Percentiles rank a stretch among this genome's conserved stretches.
phyloP scores from a whole-genome alignment of 768 basidiomycete species.

The Suillus alpinus region DNA sequence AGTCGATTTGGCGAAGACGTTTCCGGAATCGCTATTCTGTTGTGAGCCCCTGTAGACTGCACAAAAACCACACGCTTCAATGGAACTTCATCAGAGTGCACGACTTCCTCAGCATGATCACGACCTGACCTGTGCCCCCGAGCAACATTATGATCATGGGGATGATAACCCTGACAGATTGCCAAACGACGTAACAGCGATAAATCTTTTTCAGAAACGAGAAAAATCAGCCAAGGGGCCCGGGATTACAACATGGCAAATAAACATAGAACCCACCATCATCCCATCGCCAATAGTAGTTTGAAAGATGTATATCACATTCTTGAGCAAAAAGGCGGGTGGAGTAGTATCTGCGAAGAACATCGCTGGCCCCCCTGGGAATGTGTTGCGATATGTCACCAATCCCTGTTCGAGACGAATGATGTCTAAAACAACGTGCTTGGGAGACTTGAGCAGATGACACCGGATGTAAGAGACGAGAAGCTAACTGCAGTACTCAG shows the following conservation, averaged over 20 bases:
- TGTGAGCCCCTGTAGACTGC: conserved; percentile 4
- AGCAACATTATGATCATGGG: conserved; percentile 4
- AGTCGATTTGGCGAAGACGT: conserved; percentile 1
- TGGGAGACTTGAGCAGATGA: neutral
- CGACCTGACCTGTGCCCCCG: conserved; percentile 4
- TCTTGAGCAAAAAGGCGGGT: conserved; percentile 23
- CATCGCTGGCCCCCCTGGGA: conserved; percentile 19
- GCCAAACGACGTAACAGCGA: conserved; percentile 13
- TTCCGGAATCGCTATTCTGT: neutral
- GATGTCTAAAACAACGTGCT: conserved; percentile 6
- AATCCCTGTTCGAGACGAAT: no score
- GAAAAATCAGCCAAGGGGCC: neutral
- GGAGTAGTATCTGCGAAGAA: conserved; percentile 22
- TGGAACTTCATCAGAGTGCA: neutral
- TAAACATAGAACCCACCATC: neutral
- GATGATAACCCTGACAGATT: conserved; percentile 7
- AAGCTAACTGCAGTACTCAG: conserved; percentile 2
- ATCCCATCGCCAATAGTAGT: conserved; percentile 6
- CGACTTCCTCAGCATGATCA: neutral
- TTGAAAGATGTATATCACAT: conserved; percentile 16
- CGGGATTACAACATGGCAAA: no score
- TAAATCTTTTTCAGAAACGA: conserved; percentile 6
- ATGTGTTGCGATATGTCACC: conserved; percentile 15
- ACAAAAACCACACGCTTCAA: neutral
- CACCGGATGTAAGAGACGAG: neutral